Evolutionary conservation across 192 early-diverging fungal genomes (phyloP), one percentile per base, ranked within the genome.

Genomic region (Backusella tarrabulga): DNA sequence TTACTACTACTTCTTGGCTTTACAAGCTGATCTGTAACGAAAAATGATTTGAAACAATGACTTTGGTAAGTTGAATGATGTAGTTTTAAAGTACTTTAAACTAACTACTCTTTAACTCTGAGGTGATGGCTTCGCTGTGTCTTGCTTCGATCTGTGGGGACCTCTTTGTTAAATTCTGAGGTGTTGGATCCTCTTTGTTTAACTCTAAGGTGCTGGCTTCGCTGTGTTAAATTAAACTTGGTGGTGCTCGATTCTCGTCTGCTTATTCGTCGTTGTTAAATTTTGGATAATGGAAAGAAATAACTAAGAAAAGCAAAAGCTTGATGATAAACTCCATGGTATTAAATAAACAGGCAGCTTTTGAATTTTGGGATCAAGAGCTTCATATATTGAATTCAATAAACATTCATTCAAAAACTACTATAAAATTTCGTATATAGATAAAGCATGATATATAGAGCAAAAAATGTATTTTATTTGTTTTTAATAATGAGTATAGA

Each of bases 201-300:
- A 41, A 40, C 8, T 69, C 68, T 42, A 38, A 69, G 68, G 68
- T 69, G 68, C 41, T 69, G 68, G 68, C 42, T 69, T 36, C 68
- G 42, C 68, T 69, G 36, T 41, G 38, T 69, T 69, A 69, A 69
- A 38, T 36, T 36, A 36, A 36, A 36, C 38, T 69, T 69, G 68
- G 68, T 69, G 68, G 38, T 69, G 68, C 68, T 69, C 68, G 68
- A 69, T 69, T 69, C 68, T 69, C 68, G 36, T 69, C 68, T 69
- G 38, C 68, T 42, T 69, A 69, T 42, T 69, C 38, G 42, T 42
- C 38, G 41, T 69, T 69, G 36, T 69, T 38, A 38, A 69, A 41
- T 21, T 69, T 34, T 35, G 68, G 19, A 69, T 69, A 69, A 69
- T 69, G 68, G 68, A 69, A 69, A 41, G 68, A 69, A 69, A 69